Percentiles rank a stretch among this genome's conserved stretches.
phyloP scores from a whole-genome alignment of 257 asterid genomes.

The Datura wrightii region DNA sequence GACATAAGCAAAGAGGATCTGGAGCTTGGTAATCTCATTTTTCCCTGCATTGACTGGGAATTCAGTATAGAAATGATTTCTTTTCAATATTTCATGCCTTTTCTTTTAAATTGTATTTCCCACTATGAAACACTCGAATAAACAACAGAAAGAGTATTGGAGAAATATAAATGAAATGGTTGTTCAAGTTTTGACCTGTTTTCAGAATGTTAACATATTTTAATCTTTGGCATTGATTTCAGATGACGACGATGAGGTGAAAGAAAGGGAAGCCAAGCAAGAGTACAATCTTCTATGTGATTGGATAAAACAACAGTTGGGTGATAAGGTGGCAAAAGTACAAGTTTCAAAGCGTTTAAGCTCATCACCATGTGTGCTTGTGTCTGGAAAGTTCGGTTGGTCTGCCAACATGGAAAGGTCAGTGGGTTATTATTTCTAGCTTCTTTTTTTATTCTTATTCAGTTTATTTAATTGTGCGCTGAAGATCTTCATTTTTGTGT shows the following conservation, averaged over 20 bases:
- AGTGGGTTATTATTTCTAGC: slow-evolving; percentile 19
- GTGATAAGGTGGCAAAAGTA: slow-evolving; percentile 97
- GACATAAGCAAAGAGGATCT: slow-evolving; percentile 99
- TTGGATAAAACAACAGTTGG: slow-evolving; percentile 96
- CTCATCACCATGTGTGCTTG: slow-evolving; percentile 99
- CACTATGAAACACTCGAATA: background rate
- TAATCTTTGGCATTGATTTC: background rate
- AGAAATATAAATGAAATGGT: background rate
- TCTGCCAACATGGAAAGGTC: slow-evolving; percentile 99
- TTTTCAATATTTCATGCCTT: background rate
- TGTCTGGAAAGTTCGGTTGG: slow-evolving; percentile 99
- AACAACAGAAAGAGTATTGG: slow-evolving; percentile 16
- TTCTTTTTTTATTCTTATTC: background rate
- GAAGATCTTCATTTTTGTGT: background rate
- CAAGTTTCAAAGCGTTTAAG: slow-evolving; percentile 89
- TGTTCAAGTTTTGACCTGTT: background rate
- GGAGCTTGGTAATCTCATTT: slow-evolving; percentile 73
- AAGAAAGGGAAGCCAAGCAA: slow-evolving; percentile 80
- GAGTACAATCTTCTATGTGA: slow-evolving; percentile 88
- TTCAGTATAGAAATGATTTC: background rate
- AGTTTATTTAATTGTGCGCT: background rate
- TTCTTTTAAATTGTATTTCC: background rate
- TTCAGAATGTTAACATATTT: background rate
- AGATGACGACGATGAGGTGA: slow-evolving; percentile 94
- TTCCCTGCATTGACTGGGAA: background rate